phyloP scores from a whole-genome alignment of 306 rosid genomes.

The Mimosa bimucronata region DNA sequence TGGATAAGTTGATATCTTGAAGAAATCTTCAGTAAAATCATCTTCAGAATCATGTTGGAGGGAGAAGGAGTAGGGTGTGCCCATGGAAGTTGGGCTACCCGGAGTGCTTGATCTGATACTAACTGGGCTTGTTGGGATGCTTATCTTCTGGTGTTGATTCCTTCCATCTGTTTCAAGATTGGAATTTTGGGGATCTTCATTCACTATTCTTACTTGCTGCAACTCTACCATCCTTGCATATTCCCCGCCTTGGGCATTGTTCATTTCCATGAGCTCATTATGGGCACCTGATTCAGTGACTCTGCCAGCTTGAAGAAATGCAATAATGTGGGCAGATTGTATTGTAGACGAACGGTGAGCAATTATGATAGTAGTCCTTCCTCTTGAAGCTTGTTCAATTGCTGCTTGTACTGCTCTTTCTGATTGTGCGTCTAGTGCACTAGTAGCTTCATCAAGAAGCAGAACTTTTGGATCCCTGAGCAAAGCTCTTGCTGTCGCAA shows the following conservation, averaged over 20 bases:
- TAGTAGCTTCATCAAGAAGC: conserved; percentile 92
- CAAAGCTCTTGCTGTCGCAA: conserved; percentile 87
- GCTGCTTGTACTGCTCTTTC: conserved; percentile 87
- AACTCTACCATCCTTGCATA: conserved; percentile 74
- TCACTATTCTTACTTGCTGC: conserved; percentile 62
- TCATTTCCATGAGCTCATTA: conserved; percentile 61
- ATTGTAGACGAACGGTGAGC: conserved; percentile 84
- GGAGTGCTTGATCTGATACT: conserved; percentile 62
- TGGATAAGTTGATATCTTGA: conserved; percentile 46
- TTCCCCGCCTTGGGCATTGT: conserved; percentile 65
- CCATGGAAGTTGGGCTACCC: conserved; percentile 65
- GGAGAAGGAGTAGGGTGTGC: conserved; percentile 81
- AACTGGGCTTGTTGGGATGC: conserved; percentile 65
- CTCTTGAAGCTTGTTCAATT: conserved; percentile 82
- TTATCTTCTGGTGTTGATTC: conserved; percentile 49
- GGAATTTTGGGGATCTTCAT: conserved; percentile 45
- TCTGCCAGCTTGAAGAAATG: conserved; percentile 72
- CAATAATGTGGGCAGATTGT: conserved; percentile 57
- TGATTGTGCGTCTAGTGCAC: conserved; percentile 81
- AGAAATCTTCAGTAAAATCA: conserved; percentile 57
- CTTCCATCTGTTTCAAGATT: conserved; percentile 50
- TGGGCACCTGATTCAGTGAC: conserved; percentile 77
- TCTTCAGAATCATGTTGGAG: conserved; percentile 67
- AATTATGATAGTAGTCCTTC: conserved; percentile 78
- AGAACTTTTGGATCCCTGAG: conserved; percentile 81